phyloP scores from a whole-genome alignment of 2,329 filamentous ascomycete genomes.

The Rhynchosporium secalis region DNA sequence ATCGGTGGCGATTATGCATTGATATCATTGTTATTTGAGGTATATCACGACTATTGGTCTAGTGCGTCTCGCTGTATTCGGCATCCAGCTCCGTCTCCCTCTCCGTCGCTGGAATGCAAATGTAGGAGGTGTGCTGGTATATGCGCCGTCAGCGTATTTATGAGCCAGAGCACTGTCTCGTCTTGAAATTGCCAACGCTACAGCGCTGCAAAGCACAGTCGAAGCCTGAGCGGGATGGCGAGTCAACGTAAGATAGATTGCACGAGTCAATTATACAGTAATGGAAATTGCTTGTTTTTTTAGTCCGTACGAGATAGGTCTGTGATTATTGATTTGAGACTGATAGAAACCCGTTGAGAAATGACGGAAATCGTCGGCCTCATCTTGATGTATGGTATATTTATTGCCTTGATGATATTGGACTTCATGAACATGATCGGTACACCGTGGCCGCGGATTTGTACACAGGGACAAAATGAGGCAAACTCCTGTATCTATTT shows the following conservation, averaged over 20 bases:
- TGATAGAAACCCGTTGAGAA: background rate
- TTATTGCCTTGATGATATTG: too few relatives aligned
- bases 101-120: background rate
- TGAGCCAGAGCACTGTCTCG: background rate
- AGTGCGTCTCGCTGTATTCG: background rate
- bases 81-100: background rate
- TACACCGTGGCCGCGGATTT: too few relatives aligned
- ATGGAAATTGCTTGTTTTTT: background rate
- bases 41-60: too few relatives aligned
- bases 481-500: too few relatives aligned
- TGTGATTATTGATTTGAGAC: background rate
- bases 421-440: too few relatives aligned
- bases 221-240: background rate
- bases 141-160: background rate
- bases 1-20: too few relatives aligned
- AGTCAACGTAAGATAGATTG: background rate
- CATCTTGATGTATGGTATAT: too few relatives aligned
- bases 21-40: too few relatives aligned
- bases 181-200: background rate
- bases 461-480: too few relatives aligned
- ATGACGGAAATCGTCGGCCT: too few relatives aligned
- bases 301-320: background rate
- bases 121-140: background rate
- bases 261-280: background rate
- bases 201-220: background rate